Base-by-base conservation (phyloP, 116 monocot species). In the Papilionanthe hybrid region DNA sequence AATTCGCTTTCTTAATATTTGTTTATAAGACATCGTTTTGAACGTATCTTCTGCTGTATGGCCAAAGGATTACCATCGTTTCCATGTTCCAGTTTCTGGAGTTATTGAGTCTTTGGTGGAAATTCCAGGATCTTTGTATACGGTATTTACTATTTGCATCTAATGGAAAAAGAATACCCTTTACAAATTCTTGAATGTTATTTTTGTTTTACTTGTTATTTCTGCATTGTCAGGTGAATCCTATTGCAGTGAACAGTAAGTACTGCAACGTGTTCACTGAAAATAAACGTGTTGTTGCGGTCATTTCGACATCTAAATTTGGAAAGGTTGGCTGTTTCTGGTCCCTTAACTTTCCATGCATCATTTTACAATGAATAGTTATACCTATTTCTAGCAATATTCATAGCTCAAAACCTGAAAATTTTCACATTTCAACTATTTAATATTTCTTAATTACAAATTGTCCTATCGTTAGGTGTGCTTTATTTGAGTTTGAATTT, bases 261-360 rank as follows among this genome's bases (percentile, higher is more conserved):
- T 95, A 95, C 68, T 94, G 98, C 25, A 99, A 99, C 79, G 98
- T 99, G 48, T 99, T 99, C 88, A 99, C 98, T 0, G 98, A 99
- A 86, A 99, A 99, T 81, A 99, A 99, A 85, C 82, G 98, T 65
- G 88, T 86, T 63, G 90, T 99, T 41, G 90, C 95, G 44, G 50
- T 93, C 79, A 91, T 94, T 78, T 99, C 98, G 84, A 91, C 93
- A 75, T 75, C 76, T 79, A 86, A 94, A 3, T 99, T 99, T 80
- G 98, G 98, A 88, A 99, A 99, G 95, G 98, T 98, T 82, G 84
- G 83, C 32, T 7, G 12, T 48, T 44, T 80, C 50, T 78, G 6
- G 44, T 37, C 13, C 37, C 1, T 20, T 22, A 18, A 47, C 30
- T 30, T 18, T 32, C 48, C 42, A 7, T 43, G 19, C 25, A 23